Conservation (phyloP, 1,284 basidiomycete species). For the Neolentinus lepideus region DNA sequence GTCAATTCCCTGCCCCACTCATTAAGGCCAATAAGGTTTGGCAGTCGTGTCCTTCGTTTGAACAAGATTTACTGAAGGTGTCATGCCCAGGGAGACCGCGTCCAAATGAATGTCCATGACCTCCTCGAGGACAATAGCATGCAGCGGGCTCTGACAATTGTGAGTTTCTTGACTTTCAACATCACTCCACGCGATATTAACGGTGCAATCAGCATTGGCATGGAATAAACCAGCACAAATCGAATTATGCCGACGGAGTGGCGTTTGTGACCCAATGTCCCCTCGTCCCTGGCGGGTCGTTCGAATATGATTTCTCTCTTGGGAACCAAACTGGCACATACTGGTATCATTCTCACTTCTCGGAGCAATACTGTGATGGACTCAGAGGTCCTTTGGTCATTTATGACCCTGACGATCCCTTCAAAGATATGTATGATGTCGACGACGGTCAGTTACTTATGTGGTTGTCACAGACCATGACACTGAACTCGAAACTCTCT, state of each 20-base stretch:
- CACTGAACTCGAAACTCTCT: neutral
- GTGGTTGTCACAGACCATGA: neutral
- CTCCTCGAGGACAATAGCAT: slow-evolving; percentile 25
- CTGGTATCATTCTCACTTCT: slow-evolving; percentile 19
- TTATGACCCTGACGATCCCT: slow-evolving; percentile 35
- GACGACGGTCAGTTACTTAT: slow-evolving; percentile 25
- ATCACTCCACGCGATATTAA: no score
- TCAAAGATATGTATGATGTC: slow-evolving; percentile 29
- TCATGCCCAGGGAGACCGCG: slow-evolving; percentile 16
- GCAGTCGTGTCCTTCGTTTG: neutral
- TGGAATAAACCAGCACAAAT: slow-evolving; percentile 24
- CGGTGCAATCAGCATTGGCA: slow-evolving; percentile 28
- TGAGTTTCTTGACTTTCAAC: slow-evolving; percentile 9
- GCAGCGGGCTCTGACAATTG: slow-evolving; percentile 27
- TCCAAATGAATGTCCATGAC: slow-evolving; percentile 27
- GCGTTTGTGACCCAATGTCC: slow-evolving; percentile 43
- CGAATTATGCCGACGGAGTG: slow-evolving; percentile 26
- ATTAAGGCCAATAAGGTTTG: slow-evolving; percentile 19
- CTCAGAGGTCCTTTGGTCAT: slow-evolving; percentile 22
- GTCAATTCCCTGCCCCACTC: slow-evolving; percentile 21
- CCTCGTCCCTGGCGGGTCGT: slow-evolving; percentile 35
- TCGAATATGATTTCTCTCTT: slow-evolving; percentile 32
- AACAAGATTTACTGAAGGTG: neutral
- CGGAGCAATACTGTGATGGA: slow-evolving; percentile 39
- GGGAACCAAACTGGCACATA: slow-evolving; percentile 26